Base-by-base conservation (phyloP, 176 grass and related monocot genomes). In the Echinochloa phyllopogon region DNA sequence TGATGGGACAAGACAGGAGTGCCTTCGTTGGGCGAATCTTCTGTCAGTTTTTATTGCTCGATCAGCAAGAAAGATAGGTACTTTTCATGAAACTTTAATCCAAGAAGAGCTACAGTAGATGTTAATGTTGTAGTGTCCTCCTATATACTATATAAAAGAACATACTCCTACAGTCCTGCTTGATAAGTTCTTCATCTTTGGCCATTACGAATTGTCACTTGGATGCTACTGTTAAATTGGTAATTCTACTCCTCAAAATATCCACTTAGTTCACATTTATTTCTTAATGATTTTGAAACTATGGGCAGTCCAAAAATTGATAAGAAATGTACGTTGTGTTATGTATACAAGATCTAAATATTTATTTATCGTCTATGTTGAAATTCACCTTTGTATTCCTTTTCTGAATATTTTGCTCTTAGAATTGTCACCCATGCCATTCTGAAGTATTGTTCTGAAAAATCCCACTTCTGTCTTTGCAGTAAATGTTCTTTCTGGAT, bases 401-500 rank as follows among this genome's bases (percentile, higher is more conserved):
- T 70, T 18, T 51, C 52, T 2, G 9, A 47, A 75, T 53, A 62
- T 61, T 1, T 33, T 69, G n/a, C 41, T 5, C 36, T 81, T 89
- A 18, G 11, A 70, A 17, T 69, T 62, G 37, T 63, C 7, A 18
- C 45, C 7, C 6, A 4, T 59, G 24, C 4, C 58, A 55, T 83
- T 78, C 8, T 49, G 39, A 47, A 49, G 8, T 61, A 25, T 41
- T 79, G 23, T 67, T 75, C 59, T 79, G 60, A 90, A 87, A 62
- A 10, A 12, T 0, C 12, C 43, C 16, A 4, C 12, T 38, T 68
- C 55, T 77, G 67, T 78, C 15, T 51, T 56, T 91, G 65, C 86
- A 94, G 92, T 76, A 84, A 94, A 87, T 86, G 60, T 49, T 64
- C 56, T 90, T 82, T 77, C 80, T 76, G 68, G 85, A 15, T 86